Conservation (phyloP, 305 asterid genomes). For the Solanum hybrid region DNA sequence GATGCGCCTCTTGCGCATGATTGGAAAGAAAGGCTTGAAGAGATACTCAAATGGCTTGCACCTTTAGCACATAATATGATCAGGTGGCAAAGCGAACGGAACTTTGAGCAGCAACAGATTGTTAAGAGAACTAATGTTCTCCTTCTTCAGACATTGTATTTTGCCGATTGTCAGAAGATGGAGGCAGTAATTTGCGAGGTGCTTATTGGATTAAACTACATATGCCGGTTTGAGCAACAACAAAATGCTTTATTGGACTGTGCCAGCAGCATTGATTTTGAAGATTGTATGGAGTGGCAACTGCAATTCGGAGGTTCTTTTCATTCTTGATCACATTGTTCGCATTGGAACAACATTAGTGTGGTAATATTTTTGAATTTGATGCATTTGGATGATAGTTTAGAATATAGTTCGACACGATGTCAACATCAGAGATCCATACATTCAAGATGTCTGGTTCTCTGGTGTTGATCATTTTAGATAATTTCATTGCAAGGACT, state of each 20-base stretch:
- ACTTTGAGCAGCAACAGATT: constrained; percentile 81
- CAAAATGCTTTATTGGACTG: constrained; percentile 85
- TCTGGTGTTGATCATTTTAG: constrained; percentile 12
- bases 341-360: neutral
- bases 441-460: constrained; percentile 14
- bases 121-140: constrained; percentile 67
- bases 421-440: constrained; percentile 31
- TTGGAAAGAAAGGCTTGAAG: constrained; percentile 66
- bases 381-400: constrained; percentile 20
- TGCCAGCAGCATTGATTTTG: constrained; percentile 76
- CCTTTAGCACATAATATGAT: constrained; percentile 90
- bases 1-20: constrained; percentile 83
- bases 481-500: constrained; percentile 15
- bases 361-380: constrained; percentile 16
- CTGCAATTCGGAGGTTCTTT: constrained; percentile 41
- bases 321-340: constrained; percentile 22
- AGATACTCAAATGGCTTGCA: constrained; percentile 55
- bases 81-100: constrained; percentile 88
- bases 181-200: constrained; percentile 74
- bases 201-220: constrained; percentile 74
- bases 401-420: constrained; percentile 12
- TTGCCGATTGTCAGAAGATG: constrained; percentile 62
- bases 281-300: constrained; percentile 80
- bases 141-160: constrained; percentile 71
- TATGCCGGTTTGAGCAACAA: constrained; percentile 88